Evolutionary conservation across 2,329 filamentous ascomycete species (phyloP).

Genomic region (Pyricularia grisea): DNA sequence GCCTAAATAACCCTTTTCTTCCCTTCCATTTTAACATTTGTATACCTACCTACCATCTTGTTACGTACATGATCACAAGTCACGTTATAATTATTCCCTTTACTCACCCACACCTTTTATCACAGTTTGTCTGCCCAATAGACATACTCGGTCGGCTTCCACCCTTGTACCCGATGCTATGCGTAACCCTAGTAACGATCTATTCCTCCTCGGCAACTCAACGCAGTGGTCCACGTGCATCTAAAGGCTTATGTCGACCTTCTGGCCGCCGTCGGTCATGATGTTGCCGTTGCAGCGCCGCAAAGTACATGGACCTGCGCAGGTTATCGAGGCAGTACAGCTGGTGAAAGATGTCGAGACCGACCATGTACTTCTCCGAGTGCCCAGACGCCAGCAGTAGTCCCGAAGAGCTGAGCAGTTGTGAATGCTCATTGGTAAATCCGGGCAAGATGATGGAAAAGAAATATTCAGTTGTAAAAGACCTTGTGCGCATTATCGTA

Average conservation of each 20-base stretch:
- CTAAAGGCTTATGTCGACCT: background rate
- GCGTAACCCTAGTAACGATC: background rate
- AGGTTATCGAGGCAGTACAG: slow-evolving; percentile 1
- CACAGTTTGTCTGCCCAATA: background rate
- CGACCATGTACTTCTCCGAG: background rate
- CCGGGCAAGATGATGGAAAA: too few species aligned
- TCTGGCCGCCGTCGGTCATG: background rate
- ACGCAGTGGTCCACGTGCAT: slow-evolving; percentile 3
- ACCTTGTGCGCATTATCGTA: background rate
- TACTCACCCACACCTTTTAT: background rate
- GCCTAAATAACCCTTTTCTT: too few species aligned
- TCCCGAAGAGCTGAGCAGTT: background rate
- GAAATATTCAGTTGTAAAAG: background rate
- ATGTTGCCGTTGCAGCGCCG: background rate
- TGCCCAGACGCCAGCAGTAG: background rate
- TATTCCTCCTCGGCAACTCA: background rate
- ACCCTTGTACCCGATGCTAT: background rate
- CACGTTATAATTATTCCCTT: background rate
- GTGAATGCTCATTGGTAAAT: too few species aligned
- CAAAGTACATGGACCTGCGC: background rate
- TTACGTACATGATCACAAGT: background rate
- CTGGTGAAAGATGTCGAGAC: slow-evolving; percentile 1
- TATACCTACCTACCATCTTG: background rate
- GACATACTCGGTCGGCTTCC: background rate
- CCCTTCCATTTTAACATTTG: too few species aligned